phyloP scores from a whole-genome alignment of 345 rosid genomes.

The Populus alba region DNA sequence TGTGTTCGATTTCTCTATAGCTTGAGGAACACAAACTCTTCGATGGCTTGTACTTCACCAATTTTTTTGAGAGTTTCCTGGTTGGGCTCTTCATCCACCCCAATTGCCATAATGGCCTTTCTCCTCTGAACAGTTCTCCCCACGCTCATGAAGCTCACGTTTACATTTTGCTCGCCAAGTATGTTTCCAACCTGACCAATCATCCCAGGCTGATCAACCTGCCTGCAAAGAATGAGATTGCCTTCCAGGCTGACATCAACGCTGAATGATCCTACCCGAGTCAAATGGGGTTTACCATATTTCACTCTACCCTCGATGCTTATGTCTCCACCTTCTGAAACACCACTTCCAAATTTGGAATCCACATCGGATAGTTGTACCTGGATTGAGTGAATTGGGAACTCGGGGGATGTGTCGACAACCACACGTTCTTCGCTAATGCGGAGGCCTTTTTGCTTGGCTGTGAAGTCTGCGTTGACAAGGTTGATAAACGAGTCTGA shows the following conservation, averaged over 20 bases:
- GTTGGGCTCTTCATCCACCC: conserved; percentile 79
- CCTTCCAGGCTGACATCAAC: conserved; percentile 88
- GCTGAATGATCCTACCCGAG: conserved; percentile 51
- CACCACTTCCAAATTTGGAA: conserved; percentile 64
- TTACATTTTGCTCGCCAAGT: conserved; percentile 62
- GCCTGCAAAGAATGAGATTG: conserved; percentile 70
- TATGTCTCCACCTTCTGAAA: conserved; percentile 56
- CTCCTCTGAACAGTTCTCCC: conserved; percentile 57
- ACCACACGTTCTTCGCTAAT: conserved; percentile 63
- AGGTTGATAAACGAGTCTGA: conserved; percentile 64
- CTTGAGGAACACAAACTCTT: conserved; percentile 76
- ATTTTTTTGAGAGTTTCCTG: conserved; percentile 50
- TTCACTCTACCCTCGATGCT: conserved; percentile 75
- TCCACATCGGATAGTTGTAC: conserved; percentile 56
- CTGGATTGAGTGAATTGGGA: conserved; percentile 62
- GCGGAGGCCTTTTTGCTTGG: conserved; percentile 74
- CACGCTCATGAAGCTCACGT: conserved; percentile 89
- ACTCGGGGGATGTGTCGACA: conserved; percentile 52
- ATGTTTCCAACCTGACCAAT: conserved; percentile 76
- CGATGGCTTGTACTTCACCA: conserved; percentile 59
- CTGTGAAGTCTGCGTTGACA: conserved; percentile 84
- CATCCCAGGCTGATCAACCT: conserved; percentile 85
- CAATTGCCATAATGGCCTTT: conserved; percentile 82
- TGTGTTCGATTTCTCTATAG: conserved; percentile 16
- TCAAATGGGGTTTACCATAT: conserved; percentile 60